Evolutionary conservation across 2,329 filamentous ascomycete genomes (phyloP).

Genomic region (Graphiopsis chlorocephala): DNA sequence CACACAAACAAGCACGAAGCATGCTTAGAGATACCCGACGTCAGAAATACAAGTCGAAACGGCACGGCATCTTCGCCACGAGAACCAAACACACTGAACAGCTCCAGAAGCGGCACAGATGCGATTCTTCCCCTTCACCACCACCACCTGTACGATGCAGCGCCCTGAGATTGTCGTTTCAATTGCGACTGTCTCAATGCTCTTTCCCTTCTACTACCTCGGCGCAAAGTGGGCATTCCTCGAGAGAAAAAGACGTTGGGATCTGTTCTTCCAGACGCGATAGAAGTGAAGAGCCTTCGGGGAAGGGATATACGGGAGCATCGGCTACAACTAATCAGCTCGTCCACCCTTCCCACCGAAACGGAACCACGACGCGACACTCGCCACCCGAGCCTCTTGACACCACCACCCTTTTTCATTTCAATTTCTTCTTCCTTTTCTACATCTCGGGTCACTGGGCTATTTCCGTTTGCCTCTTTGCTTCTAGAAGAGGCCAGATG

Average conservation of each 20-base stretch:
- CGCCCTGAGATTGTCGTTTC: neutral
- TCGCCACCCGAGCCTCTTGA: slow-evolving; percentile 5
- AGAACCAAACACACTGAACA: neutral
- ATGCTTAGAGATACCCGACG: slow-evolving; percentile 15
- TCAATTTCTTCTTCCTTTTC: slow-evolving; percentile 13
- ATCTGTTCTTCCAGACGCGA: neutral
- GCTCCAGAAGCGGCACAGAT: slow-evolving; percentile 15
- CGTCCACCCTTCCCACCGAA: neutral
- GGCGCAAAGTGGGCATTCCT: slow-evolving; percentile 8
- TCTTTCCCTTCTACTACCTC: slow-evolving; percentile 7
- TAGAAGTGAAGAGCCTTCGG: slow-evolving; percentile 1
- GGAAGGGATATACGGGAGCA: neutral
- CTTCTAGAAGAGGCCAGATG: neutral
- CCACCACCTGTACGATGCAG: slow-evolving; percentile 15
- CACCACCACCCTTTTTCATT: slow-evolving; percentile 6
- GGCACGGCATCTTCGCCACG: slow-evolving; percentile 10
- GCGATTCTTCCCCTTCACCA: slow-evolving; percentile 6
- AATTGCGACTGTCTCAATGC: neutral
- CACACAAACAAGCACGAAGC: slow-evolving; percentile 6
- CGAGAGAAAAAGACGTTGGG: slow-evolving; percentile 1
- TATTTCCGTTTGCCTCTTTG: neutral
- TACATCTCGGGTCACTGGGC: slow-evolving; percentile 10
- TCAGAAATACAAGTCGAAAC: neutral
- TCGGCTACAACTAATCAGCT: slow-evolving; percentile 9
- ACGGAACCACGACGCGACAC: neutral